Percentiles rank a stretch among this genome's conserved stretches.
Evolutionary conservation across 805 yeast species (phyloP).

Genomic region (Zygoascus ofunaensis): DNA sequence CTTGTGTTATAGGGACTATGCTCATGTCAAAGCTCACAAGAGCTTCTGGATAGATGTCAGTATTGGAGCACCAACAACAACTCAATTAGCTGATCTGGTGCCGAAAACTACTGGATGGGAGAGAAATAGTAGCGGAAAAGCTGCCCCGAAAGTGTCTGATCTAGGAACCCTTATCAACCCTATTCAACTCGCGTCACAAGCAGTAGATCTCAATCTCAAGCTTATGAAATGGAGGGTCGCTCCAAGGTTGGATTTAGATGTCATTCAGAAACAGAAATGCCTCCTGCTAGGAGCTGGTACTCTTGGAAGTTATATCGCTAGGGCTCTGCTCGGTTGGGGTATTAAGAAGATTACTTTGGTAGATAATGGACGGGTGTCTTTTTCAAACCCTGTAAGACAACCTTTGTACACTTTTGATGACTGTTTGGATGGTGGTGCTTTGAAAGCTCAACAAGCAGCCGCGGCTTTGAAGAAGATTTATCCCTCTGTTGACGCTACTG

Average conservation of each 20-base stretch:
- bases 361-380: conserved; percentile 82
- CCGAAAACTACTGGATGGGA: conserved; percentile 79
- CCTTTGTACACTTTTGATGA: conserved; percentile 79
- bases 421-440: conserved; percentile 61
- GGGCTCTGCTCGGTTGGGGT: conserved; percentile 93
- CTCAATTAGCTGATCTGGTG: neutral
- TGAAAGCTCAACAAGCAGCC: conserved; percentile 78
- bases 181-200: conserved; percentile 71
- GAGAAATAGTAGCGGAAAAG: conserved; percentile 54
- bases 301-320: conserved; percentile 80
- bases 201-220: conserved; percentile 82
- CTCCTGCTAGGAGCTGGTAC: conserved; percentile 94
- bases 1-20: conserved; percentile 31
- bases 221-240: conserved; percentile 96
- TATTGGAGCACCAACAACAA: conserved; percentile 6
- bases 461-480: conserved; percentile 58
- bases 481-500: conserved; percentile 64
- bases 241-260: conserved; percentile 67
- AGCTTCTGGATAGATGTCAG: conserved; percentile 24
- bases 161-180: conserved; percentile 78
- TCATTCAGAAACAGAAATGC: conserved; percentile 50
- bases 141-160: conserved; percentile 79
- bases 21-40: conserved; percentile 6
- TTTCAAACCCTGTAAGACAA: conserved; percentile 92
- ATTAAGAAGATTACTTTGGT: conserved; percentile 77